phyloP scores from a whole-genome alignment of 129 eudicot species.

The Logfia minima region DNA sequence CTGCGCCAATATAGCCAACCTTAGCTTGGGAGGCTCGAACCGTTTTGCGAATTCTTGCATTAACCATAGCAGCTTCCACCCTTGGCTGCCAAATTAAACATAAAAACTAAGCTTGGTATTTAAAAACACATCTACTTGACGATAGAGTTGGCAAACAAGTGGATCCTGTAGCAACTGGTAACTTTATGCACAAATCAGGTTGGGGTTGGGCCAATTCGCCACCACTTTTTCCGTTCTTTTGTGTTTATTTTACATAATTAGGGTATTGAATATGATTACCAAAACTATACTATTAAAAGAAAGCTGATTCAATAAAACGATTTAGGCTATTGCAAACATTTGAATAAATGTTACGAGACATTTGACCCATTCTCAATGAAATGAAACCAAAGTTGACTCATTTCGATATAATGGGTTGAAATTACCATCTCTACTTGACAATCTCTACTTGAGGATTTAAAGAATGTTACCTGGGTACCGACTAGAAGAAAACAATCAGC shows the following conservation, averaged over 20 bases:
- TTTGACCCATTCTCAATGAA: background rate
- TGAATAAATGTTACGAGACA: background rate
- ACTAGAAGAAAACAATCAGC: constrained; percentile 87
- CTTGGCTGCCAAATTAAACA: constrained; percentile 59
- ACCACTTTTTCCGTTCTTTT: background rate
- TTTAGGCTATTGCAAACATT: background rate
- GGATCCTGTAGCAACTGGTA: background rate
- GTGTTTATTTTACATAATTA: background rate
- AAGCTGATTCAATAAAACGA: background rate
- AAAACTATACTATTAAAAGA: background rate
- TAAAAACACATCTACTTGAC: background rate
- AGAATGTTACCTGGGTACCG: constrained; percentile 84
- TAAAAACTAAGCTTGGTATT: background rate
- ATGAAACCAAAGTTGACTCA: background rate
- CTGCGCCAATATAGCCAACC: constrained; percentile 87
- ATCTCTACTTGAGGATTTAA: background rate
- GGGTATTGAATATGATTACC: background rate
- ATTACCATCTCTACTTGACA: background rate
- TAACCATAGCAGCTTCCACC: constrained; percentile 96
- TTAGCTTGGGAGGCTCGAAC: constrained; percentile 74
- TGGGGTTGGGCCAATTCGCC: background rate
- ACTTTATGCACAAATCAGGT: background rate
- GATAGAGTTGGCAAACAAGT: background rate
- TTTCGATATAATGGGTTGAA: background rate
- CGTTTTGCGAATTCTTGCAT: constrained; percentile 91